These are phyloP conservation scores for Lotus japonicus DNA, from an alignment of 306 rosid genomes.

Conservation along the genomic window DNA sequence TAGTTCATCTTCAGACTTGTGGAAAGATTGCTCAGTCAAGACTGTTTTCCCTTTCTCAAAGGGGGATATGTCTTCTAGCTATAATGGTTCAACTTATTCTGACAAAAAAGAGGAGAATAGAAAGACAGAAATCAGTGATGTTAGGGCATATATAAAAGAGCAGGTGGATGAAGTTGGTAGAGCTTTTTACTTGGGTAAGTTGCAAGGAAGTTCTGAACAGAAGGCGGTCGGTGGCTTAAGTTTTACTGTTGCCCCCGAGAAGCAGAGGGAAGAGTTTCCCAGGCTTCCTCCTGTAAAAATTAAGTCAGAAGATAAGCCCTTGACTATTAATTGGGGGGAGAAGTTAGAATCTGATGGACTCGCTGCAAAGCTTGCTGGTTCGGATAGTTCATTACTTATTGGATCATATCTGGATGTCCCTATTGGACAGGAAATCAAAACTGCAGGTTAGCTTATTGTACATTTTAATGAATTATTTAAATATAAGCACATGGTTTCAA, in stretches of 20 bases:
- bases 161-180: conserved; percentile 91
- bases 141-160: conserved; percentile 60
- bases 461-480: background rate
- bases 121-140: conserved; percentile 48
- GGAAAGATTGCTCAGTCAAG: conserved; percentile 82
- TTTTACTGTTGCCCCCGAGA: conserved; percentile 55
- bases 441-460: conserved; percentile 53
- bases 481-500: background rate
- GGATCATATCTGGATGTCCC: conserved; percentile 89
- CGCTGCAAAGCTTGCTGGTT: conserved; percentile 35
- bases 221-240: conserved; percentile 39
- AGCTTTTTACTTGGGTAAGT: conserved; percentile 56
- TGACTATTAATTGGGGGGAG: conserved; percentile 68
- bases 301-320: conserved; percentile 78
- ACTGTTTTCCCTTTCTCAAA: conserved; percentile 72
- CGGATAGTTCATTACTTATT: conserved; percentile 55
- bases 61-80: conserved; percentile 52
- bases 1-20: conserved; percentile 50
- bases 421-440: conserved; percentile 82
- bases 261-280: conserved; percentile 77
- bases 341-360: conserved; percentile 69
- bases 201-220: conserved; percentile 61
- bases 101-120: conserved; percentile 63
- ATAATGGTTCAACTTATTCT: conserved; percentile 31
- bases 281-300: conserved; percentile 91